Base-by-base conservation (phyloP, 257 asterid genomes). In the Lycium ferocissimum region DNA sequence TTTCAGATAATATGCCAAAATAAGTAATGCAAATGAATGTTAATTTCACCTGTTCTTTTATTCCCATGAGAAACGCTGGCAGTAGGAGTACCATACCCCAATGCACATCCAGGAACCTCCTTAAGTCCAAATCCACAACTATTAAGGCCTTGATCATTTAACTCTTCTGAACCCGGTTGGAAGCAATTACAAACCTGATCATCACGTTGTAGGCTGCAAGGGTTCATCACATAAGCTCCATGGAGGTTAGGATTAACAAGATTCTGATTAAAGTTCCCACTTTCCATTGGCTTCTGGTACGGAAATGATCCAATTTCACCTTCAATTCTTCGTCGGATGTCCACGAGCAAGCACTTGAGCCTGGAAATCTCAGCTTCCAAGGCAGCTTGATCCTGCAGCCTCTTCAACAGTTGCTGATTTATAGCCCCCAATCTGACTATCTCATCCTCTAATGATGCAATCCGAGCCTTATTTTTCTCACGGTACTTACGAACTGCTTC, bases 401-500 rank as follows among this genome's bases (percentile, higher is more conserved):
- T 92, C 33, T 75, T 89, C 83, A 90, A 69, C 85, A 94, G 53
- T 37, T 89, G 85, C 84, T 91, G 90, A 85, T 94, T 94, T 86
- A 87, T 61, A 65, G 43, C 26, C 20, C 94, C 90, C 88, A 92
- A 18, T 81, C 89, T 92, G 87, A 88, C 86, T 2, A 90, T 92
- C 85, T 92, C 94, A 71, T 92, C 96, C 83, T 93, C 97, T 43
- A 93, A 85, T 59, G 88, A 88, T 73, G 91, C 91, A 2, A 90
- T 78, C 13, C 89, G 92, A 1, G 97, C 96, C 88, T 92, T 93
- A 81, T 89, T 91, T 93, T 93, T 93, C 96, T 91, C 94, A 73
- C 95, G 73, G 59, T 93, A 93, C 89, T 90, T 93, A 76, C 91
- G 85, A 69, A 93, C 97, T 4, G 97, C 97, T 76, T 91, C 96